These are phyloP conservation scores for Aspergillus ochraceoroseus DNA, from an alignment of 2,329 filamentous ascomycete genomes.

Conservation along the genomic window DNA sequence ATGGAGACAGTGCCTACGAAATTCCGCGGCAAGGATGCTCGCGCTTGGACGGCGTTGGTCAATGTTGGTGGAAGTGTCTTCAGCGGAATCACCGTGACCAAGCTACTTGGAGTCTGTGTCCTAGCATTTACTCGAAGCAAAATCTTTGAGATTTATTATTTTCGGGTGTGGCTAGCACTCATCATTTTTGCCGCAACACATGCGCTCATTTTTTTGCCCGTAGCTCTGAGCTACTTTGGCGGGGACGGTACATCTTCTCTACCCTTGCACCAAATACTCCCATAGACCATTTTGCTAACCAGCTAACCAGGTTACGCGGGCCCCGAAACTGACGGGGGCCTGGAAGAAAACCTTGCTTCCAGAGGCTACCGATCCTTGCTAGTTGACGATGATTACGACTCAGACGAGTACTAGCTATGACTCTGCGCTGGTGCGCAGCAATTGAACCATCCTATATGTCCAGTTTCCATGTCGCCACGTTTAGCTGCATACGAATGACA, in stretches of 20 bases:
- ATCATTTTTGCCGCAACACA: constrained; percentile 85
- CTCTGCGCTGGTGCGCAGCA: constrained; percentile 1
- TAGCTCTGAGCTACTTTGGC: constrained; percentile 77
- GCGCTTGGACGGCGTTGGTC: constrained; percentile 87
- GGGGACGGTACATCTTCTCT: constrained; percentile 59
- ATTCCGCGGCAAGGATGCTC: constrained; percentile 75
- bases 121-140: constrained; percentile 93
- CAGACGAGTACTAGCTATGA: constrained; percentile 54
- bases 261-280: not conserved
- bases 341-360: constrained; percentile 82
- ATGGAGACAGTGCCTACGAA: constrained; percentile 74
- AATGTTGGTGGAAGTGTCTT: constrained; percentile 95
- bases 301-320: constrained; percentile 65
- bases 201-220: constrained; percentile 84
- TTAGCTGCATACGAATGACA: not conserved
- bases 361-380: constrained; percentile 72
- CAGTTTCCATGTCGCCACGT: not conserved
- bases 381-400: constrained; percentile 70
- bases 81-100: constrained; percentile 92
- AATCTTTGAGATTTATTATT: constrained; percentile 99
- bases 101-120: constrained; percentile 85
- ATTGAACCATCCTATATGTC: constrained; percentile 2
- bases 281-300: constrained; percentile 15
- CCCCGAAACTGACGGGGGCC: constrained; percentile 76
- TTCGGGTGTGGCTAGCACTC: constrained; percentile 89